phyloP scores from a whole-genome alignment of 805 yeast species.

The Hanseniaspora vineae region DNA sequence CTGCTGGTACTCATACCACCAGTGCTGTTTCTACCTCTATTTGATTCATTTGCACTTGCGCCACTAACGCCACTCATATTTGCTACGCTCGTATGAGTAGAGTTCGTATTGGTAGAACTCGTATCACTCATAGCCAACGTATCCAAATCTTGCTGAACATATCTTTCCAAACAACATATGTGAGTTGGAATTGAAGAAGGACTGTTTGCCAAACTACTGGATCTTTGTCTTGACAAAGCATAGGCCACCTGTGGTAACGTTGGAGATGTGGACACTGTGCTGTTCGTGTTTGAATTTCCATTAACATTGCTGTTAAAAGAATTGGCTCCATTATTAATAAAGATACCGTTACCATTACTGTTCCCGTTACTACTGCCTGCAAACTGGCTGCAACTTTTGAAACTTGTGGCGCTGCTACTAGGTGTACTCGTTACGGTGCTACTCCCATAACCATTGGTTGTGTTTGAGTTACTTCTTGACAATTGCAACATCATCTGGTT shows the following conservation, averaged over 20 bases:
- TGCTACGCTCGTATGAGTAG: no score
- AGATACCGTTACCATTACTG: neutral
- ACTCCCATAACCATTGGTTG: neutral
- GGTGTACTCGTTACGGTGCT: conserved; percentile 1
- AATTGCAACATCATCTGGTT: neutral
- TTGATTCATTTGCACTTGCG: no score
- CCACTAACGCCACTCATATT: no score
- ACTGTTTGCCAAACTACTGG: conserved; percentile 1
- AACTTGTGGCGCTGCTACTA: no score
- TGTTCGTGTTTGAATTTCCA: no score
- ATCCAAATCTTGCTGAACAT: conserved; percentile 18
- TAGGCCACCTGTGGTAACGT: neutral
- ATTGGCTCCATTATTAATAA: no score
- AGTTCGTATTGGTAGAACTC: no score
- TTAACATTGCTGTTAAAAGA: no score
- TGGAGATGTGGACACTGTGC: no score
- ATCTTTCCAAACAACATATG: conserved; percentile 18
- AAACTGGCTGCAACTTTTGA: no score
- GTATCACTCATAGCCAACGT: conserved; percentile 1
- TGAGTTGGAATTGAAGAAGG: conserved; percentile 15
- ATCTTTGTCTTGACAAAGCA: neutral
- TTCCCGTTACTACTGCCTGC: neutral
- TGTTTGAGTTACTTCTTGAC: conserved; percentile 9
- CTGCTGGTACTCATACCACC: neutral
- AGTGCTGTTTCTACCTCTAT: no score